Evolutionary conservation across 2,329 filamentous ascomycete species (phyloP).

Genomic region (Ascochyta koolunga): DNA sequence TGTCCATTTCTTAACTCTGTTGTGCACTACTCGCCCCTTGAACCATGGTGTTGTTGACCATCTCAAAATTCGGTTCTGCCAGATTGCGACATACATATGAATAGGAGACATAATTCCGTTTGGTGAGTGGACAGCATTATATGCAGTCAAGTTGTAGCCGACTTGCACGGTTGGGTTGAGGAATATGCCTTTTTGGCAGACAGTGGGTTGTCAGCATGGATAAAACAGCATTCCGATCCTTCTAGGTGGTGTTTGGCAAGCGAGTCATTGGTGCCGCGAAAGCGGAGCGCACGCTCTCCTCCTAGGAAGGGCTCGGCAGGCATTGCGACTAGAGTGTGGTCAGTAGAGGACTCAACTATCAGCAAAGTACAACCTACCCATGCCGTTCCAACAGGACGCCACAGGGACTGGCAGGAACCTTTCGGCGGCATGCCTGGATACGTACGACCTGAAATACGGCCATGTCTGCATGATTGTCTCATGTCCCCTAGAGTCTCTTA

Average conservation of each 20-base stretch:
- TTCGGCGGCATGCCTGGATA: conserved; percentile 62
- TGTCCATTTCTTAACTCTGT: conserved; percentile 18
- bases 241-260: conserved; percentile 69
- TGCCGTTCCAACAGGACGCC: conserved; percentile 72
- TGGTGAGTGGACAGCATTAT: conserved; percentile 23
- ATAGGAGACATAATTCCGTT: conserved; percentile 17
- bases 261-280: conserved; percentile 68
- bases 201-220: conserved; percentile 73
- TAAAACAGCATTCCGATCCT: conserved; percentile 79
- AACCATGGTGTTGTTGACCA: conserved; percentile 16
- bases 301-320: conserved; percentile 31
- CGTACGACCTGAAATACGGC: conserved; percentile 62
- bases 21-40: conserved; percentile 17
- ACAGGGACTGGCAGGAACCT: conserved; percentile 60
- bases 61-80: conserved; percentile 20
- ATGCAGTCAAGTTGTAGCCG: conserved; percentile 59
- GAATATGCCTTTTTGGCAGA: conserved; percentile 63
- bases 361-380: conserved; percentile 43
- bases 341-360: background rate
- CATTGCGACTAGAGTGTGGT: conserved; percentile 38
- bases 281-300: conserved; percentile 55
- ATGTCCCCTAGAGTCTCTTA: conserved; percentile 60
- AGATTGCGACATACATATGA: conserved; percentile 16
- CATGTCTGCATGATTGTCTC: conserved; percentile 61
- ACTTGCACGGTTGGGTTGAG: conserved; percentile 74